phyloP scores from a whole-genome alignment of 2,329 filamentous ascomycete genomes.

The Ophiostoma quercus region DNA sequence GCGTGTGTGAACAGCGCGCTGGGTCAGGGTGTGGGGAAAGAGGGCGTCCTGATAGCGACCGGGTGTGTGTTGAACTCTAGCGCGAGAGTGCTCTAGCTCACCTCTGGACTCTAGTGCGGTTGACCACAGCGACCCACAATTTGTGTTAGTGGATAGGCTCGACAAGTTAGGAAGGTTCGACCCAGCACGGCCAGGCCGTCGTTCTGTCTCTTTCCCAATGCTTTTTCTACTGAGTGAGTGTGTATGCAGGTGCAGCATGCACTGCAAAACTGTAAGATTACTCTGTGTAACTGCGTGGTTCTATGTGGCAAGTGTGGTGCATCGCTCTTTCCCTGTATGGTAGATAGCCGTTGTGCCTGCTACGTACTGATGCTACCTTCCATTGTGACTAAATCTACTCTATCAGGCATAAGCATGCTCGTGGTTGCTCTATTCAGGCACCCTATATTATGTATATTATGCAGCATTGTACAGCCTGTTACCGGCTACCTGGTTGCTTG shows the following conservation, averaged over 20 bases:
- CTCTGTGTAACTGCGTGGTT: background rate
- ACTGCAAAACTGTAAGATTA: background rate
- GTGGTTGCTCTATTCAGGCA: background rate
- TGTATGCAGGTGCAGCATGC: background rate
- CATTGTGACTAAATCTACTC: background rate
- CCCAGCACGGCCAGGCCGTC: conserved; percentile 2
- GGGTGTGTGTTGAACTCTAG: background rate
- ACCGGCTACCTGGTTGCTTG: background rate
- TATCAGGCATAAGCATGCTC: background rate
- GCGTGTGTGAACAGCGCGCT: conserved; percentile 5
- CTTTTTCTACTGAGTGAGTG: background rate
- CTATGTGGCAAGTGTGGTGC: background rate
- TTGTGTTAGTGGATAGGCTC: conserved; percentile 13
- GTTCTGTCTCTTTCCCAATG: background rate
- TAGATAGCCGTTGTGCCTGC: background rate
- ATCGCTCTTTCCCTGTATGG: background rate
- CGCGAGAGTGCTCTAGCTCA: background rate
- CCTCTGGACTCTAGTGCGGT: background rate
- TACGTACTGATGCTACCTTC: background rate
- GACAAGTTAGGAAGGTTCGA: conserved; percentile 14
- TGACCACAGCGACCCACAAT: background rate
- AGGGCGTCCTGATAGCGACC: background rate
- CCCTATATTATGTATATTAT: background rate
- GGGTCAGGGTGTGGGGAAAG: conserved; percentile 3
- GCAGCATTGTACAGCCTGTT: background rate